Evolutionary conservation across 2,329 filamentous ascomycete genomes (phyloP).

Genomic region (Aschersonia sp.): DNA sequence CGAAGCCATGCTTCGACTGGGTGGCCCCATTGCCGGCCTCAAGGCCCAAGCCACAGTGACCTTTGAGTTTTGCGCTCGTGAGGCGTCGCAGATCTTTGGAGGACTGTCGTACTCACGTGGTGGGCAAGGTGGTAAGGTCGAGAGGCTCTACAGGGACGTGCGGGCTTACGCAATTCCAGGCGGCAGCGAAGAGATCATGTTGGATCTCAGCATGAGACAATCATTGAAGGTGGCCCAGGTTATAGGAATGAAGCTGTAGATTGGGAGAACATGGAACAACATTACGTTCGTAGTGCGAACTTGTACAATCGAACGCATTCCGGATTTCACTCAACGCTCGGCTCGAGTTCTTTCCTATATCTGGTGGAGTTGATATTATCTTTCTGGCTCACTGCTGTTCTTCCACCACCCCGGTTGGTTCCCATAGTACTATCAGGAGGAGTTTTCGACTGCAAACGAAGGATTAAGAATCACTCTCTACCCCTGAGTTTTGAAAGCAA

Average conservation of each 20-base stretch:
- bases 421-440: too few relatives aligned
- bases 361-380: too few relatives aligned
- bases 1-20: conserved; percentile 90
- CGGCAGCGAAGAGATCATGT: conserved; percentile 96
- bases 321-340: too few relatives aligned
- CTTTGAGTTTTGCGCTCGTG: conserved; percentile 94
- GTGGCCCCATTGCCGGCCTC: conserved; percentile 81
- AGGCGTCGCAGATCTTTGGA: conserved; percentile 95
- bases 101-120: conserved; percentile 85
- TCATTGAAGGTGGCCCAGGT: conserved; percentile 77
- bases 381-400: too few relatives aligned
- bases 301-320: too few relatives aligned
- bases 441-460: too few relatives aligned
- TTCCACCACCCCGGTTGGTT: too few relatives aligned
- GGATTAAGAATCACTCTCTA: too few relatives aligned
- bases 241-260: conserved; percentile 88
- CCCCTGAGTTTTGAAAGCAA: too few relatives aligned
- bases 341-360: too few relatives aligned
- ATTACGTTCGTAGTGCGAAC: too few relatives aligned
- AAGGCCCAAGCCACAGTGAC: conserved; percentile 91
- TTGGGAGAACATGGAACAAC: too few relatives aligned
- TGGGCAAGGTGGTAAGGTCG: conserved; percentile 89
- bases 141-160: conserved; percentile 88
- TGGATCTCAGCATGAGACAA: conserved; percentile 90
- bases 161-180: conserved; percentile 93